A percentile compares a stretch with the other conserved stretches of the same genome.
These are phyloP conservation scores for Taphrina flavorubra DNA, from an alignment of 1,139 yeast genomes.

Conservation along the genomic window DNA sequence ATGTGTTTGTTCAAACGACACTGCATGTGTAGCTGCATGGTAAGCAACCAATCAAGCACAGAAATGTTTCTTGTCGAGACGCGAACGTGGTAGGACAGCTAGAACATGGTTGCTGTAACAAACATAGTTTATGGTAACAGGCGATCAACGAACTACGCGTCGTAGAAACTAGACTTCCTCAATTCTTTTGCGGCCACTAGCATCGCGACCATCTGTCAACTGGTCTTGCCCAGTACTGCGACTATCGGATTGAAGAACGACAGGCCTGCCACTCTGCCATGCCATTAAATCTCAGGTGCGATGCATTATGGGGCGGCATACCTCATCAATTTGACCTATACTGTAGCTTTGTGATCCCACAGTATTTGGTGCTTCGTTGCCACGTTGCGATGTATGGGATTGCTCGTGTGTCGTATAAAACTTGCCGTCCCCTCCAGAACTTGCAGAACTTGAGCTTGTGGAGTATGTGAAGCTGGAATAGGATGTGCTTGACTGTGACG, in stretches of 20 bases:
- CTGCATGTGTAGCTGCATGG: too few relatives aligned
- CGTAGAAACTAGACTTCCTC: background rate
- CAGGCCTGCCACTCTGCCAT: background rate
- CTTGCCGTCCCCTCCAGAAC: slow-evolving; percentile 6
- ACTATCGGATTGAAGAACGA: slow-evolving; percentile 7
- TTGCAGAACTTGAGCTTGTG: background rate
- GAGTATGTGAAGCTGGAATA: background rate
- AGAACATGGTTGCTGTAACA: too few relatives aligned
- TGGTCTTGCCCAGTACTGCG: slow-evolving; percentile 4
- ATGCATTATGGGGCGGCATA: background rate
- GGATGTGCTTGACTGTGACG: background rate
- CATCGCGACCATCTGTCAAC: slow-evolving; percentile 6
- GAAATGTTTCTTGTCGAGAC: too few relatives aligned
- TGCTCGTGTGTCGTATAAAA: slow-evolving; percentile 3
- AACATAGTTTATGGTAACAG: too few relatives aligned
- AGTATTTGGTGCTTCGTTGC: slow-evolving; percentile 2
- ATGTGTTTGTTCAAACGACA: too few relatives aligned
- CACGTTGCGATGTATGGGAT: slow-evolving; percentile 1
- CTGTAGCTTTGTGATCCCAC: slow-evolving; percentile 10
- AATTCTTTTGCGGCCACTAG: slow-evolving; percentile 7
- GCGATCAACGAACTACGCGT: background rate
- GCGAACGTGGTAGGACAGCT: too few relatives aligned
- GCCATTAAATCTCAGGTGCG: background rate
- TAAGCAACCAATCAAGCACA: too few relatives aligned
- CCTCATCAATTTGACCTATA: slow-evolving; percentile 4